These are phyloP conservation scores for Aspergillus oerlinghausenensis DNA, from an alignment of 2,329 filamentous ascomycete genomes.

Conservation along the genomic window DNA sequence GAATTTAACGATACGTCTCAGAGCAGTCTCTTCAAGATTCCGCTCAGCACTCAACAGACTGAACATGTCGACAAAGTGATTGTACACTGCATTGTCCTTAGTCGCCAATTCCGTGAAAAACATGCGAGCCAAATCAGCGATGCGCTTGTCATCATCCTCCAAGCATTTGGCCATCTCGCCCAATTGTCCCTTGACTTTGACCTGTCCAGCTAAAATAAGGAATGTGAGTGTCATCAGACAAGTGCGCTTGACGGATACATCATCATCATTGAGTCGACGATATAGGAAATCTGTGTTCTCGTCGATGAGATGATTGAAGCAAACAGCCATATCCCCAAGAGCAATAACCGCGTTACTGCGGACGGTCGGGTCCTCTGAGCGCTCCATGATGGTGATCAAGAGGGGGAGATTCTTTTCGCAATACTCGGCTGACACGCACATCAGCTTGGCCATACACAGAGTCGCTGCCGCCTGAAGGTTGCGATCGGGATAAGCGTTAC, in stretches of 20 bases:
- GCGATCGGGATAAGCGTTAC: conserved; percentile 83
- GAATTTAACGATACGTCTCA: conserved; percentile 86
- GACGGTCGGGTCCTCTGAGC: conserved; percentile 85
- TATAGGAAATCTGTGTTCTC: conserved; percentile 99
- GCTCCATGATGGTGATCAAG: conserved; percentile 96
- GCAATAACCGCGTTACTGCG: conserved; percentile 96
- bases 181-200: conserved; percentile 98
- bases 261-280: conserved; percentile 80
- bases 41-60: conserved; percentile 80
- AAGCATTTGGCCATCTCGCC: conserved; percentile 99
- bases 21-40: conserved; percentile 74
- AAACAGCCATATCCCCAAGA: conserved; percentile 97
- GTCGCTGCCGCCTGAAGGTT: conserved; percentile 91
- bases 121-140: conserved; percentile 91
- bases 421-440: conserved; percentile 97
- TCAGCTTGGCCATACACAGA: conserved; percentile 91
- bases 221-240: conserved; percentile 99
- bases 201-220: conserved; percentile 91
- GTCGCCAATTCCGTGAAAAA: conserved; percentile 97
- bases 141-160: conserved; percentile 90
- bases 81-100: conserved; percentile 98
- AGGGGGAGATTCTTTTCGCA: conserved; percentile 89
- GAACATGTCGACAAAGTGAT: conserved; percentile 99
- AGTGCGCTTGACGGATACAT: conserved; percentile 88
- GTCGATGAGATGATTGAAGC: conserved; percentile 98